phyloP scores from a whole-genome alignment of 768 basidiomycete species.

The Cantharellus cinnabarinus region DNA sequence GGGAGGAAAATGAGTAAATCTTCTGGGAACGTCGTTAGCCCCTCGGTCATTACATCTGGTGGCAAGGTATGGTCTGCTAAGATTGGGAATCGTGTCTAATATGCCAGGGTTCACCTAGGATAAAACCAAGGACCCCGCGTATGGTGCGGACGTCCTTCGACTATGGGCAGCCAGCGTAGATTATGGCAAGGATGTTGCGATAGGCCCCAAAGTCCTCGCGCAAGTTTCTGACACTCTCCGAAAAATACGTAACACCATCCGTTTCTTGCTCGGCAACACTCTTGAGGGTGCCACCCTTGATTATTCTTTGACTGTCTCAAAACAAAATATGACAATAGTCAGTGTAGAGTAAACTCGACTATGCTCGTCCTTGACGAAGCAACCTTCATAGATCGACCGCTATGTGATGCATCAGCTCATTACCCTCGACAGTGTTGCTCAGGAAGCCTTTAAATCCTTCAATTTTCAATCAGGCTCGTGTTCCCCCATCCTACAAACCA shows the following conservation, averaged over 20 bases:
- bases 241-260: constrained; percentile 68
- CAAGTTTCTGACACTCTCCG: constrained; percentile 58
- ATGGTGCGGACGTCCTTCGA: constrained; percentile 72
- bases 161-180: constrained; percentile 87
- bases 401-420: constrained; percentile 76
- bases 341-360: constrained; percentile 11
- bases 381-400: constrained; percentile 42
- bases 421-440: constrained; percentile 42
- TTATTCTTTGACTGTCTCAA: constrained; percentile 5
- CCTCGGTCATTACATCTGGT: constrained; percentile 60
- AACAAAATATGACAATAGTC: constrained; percentile 42
- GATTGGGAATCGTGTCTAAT: background rate
- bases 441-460: constrained; percentile 48
- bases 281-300: constrained; percentile 18
- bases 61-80: constrained; percentile 30
- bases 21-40: constrained; percentile 75
- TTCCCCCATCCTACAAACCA: background rate
- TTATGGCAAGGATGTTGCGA: constrained; percentile 71
- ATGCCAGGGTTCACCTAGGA: constrained; percentile 22
- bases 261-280: constrained; percentile 74
- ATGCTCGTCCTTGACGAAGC: constrained; percentile 2
- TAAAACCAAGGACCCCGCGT: constrained; percentile 49
- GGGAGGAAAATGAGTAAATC: constrained; percentile 98
- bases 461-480: constrained; percentile 64
- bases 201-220: constrained; percentile 56